A percentile compares a stretch with the other conserved stretches of the same genome.
Evolutionary conservation across 164 flowering plant genomes (phyloP).

Genomic region (Macadamia integrifolia): DNA sequence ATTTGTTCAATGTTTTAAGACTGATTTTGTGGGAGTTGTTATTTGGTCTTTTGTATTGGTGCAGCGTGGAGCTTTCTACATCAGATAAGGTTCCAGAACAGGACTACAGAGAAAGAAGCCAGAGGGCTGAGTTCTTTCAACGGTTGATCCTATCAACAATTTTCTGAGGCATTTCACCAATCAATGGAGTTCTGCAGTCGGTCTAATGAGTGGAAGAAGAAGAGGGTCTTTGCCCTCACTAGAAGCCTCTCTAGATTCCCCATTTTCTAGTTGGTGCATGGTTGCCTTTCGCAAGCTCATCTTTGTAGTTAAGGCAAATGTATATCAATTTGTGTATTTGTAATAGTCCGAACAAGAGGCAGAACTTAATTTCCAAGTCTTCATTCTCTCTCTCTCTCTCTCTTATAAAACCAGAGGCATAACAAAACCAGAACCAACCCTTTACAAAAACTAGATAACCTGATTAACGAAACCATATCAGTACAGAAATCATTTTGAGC

Average conservation of each 20-base stretch:
- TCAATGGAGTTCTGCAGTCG: background rate
- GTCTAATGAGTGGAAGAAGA: background rate
- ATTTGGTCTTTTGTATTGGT: conserved; percentile 8
- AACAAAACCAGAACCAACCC: too few species aligned
- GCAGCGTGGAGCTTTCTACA: conserved; percentile 32
- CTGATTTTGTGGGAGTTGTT: too few species aligned
- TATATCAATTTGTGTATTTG: conserved; percentile 5
- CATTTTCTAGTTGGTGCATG: conserved; percentile 8
- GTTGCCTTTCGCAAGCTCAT: background rate
- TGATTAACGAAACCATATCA: too few species aligned
- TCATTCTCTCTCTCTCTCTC: background rate
- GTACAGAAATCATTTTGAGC: too few species aligned
- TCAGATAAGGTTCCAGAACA: conserved; percentile 28
- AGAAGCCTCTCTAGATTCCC: background rate
- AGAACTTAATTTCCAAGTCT: background rate
- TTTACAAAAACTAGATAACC: too few species aligned
- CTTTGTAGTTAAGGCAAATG: conserved; percentile 2
- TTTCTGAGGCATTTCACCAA: conserved; percentile 20
- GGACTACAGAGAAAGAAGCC: conserved; percentile 40
- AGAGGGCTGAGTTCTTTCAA: conserved; percentile 48
- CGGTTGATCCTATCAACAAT: conserved; percentile 59
- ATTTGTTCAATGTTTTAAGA: too few species aligned
- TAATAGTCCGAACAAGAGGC: background rate
- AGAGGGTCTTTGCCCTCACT: background rate
- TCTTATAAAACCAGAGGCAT: too few species aligned